These are phyloP conservation scores for Eleusine indica DNA, from an alignment of 176 grass and related monocot species.

Conservation along the genomic window DNA sequence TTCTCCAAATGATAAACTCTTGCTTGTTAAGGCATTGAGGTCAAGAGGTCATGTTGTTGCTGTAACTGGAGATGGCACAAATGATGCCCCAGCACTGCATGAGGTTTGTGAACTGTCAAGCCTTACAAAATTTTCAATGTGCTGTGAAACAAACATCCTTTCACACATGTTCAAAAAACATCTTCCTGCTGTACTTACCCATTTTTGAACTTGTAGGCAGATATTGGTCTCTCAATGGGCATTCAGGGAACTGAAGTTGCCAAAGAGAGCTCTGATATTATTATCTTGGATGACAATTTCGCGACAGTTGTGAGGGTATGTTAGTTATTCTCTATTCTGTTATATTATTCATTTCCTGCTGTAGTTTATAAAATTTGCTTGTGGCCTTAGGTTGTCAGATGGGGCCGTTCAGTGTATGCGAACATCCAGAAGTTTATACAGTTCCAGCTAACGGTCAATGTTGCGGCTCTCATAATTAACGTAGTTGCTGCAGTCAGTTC, in stretches of 20 bases:
- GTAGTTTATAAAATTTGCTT: slow-evolving; percentile 41
- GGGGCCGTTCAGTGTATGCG: slow-evolving; percentile 92
- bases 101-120: slow-evolving; percentile 59
- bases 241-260: slow-evolving; percentile 99
- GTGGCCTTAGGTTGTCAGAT: slow-evolving; percentile 79
- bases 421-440: slow-evolving; percentile 99
- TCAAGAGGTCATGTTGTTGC: slow-evolving; percentile 79
- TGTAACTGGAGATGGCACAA: slow-evolving; percentile 97
- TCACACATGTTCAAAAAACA: slow-evolving; percentile 2
- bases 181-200: slow-evolving; percentile 23
- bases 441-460: slow-evolving; percentile 96
- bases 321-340: background rate
- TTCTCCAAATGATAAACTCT: slow-evolving; percentile 91
- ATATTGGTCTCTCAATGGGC: slow-evolving; percentile 97
- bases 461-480: slow-evolving; percentile 89
- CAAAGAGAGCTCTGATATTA: slow-evolving; percentile 99
- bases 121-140: background rate
- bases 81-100: slow-evolving; percentile 91
- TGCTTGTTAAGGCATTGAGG: slow-evolving; percentile 83
- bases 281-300: slow-evolving; percentile 98
- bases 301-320: slow-evolving; percentile 86
- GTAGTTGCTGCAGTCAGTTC: slow-evolving; percentile 85
- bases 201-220: slow-evolving; percentile 67
- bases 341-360: background rate
- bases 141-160: slow-evolving; percentile 18